phyloP scores from a whole-genome alignment of 345 rosid genomes.

The Pistacia integerrima region DNA sequence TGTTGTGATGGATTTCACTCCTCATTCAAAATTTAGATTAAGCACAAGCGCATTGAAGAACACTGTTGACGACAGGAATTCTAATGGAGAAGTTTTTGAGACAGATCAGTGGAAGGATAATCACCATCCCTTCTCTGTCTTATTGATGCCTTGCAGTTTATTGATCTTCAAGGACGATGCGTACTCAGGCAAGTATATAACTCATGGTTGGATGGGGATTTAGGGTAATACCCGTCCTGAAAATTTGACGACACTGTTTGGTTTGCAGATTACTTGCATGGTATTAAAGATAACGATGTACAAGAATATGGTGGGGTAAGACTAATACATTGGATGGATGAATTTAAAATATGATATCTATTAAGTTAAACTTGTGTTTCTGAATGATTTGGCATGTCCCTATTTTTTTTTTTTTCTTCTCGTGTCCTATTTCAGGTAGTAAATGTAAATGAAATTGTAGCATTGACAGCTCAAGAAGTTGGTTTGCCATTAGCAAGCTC shows the following conservation, averaged over 20 bases:
- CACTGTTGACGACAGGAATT: constrained; percentile 20
- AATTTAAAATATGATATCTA: no score
- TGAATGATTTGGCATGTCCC: no score
- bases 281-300: constrained; percentile 57
- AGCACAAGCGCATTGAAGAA: constrained; percentile 9
- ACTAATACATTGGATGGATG: neutral
- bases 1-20: constrained; percentile 81
- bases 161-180: constrained; percentile 82
- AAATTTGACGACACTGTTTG: constrained; percentile 5
- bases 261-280: constrained; percentile 76
- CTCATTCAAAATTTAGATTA: constrained; percentile 60
- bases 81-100: constrained; percentile 26
- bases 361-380: no score
- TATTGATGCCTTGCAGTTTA: constrained; percentile 82
- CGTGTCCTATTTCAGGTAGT: no score
- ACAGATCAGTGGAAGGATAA: constrained; percentile 28
- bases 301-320: constrained; percentile 58
- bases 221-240: neutral
- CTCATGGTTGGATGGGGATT: neutral
- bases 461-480: no score
- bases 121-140: constrained; percentile 57
- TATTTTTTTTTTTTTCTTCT: no score
- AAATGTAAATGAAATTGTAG: no score
- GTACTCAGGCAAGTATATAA: constrained; percentile 52
- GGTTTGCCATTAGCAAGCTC: no score